These are phyloP conservation scores for Singerocomus inundabilis DNA, from an alignment of 1,284 basidiomycete genomes.

Conservation along the genomic window DNA sequence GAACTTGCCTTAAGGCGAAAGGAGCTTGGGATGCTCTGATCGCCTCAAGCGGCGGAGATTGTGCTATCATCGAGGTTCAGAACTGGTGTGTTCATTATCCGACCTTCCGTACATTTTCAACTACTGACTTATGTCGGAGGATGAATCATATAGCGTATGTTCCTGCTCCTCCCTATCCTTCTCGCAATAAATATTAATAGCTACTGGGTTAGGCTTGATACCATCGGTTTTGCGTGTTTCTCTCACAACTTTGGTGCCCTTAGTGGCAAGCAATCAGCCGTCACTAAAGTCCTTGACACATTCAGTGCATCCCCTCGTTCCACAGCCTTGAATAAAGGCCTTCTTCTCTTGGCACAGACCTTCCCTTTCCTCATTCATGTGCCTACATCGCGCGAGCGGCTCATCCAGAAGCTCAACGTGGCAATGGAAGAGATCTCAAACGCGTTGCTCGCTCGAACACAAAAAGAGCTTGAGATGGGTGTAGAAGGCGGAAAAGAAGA, in stretches of 20 bases:
- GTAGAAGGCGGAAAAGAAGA: constrained; percentile 35
- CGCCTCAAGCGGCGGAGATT: constrained; percentile 32
- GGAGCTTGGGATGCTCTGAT: constrained; percentile 48
- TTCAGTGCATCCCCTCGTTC: constrained; percentile 19
- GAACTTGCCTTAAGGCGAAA: constrained; percentile 34
- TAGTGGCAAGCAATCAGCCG: constrained; percentile 43
- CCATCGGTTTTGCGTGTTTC: constrained; percentile 50
- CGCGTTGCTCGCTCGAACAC: constrained; percentile 42
- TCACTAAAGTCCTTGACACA: constrained; percentile 45
- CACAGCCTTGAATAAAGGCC: constrained; percentile 24
- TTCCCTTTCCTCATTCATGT: constrained; percentile 44
- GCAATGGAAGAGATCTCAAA: constrained; percentile 49
- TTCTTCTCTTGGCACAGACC: constrained; percentile 40
- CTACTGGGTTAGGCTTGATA: constrained; percentile 28
- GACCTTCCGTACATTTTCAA: too few relatives aligned
- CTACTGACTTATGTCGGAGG: constrained; percentile 27
- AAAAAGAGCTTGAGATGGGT: constrained; percentile 38
- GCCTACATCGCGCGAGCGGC: constrained; percentile 40
- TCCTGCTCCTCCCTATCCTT: background rate
- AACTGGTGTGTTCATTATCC: constrained; percentile 7
- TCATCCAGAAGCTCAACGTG: constrained; percentile 36
- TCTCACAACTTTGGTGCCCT: constrained; percentile 33
- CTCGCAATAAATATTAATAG: background rate
- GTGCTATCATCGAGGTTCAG: constrained; percentile 50
- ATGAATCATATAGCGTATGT: constrained; percentile 50